Conservation (phyloP, 345 rosid genomes). For the Brassica rapa region DNA sequence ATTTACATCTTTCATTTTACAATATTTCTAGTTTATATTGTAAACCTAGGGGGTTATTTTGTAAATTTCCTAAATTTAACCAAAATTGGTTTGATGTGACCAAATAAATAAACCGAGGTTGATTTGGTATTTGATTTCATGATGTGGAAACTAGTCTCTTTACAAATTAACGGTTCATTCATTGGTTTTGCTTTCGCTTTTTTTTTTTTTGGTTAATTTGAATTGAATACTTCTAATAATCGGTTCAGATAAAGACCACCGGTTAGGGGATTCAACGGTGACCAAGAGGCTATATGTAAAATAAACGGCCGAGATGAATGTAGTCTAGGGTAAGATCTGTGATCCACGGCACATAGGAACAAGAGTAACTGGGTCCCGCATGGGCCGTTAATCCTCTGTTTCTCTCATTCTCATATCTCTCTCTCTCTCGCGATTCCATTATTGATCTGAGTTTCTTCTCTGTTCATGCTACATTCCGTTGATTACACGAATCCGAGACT, state of each 20-base stretch:
- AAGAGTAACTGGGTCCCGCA: neutral
- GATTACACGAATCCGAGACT: neutral
- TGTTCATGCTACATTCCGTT: neutral
- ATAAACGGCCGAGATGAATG: neutral
- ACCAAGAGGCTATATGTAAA: neutral
- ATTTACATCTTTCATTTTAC: too few relatives aligned
- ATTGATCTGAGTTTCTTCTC: neutral
- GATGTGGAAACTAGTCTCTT: too few relatives aligned
- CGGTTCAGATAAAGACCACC: neutral
- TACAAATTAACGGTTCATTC: too few relatives aligned
- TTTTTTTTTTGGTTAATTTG: too few relatives aligned
- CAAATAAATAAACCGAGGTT: neutral
- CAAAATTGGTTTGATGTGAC: neutral
- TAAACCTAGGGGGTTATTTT: neutral
- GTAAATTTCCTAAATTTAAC: neutral
- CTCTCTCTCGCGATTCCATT: neutral
- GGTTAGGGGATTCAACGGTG: slow-evolving; percentile 6
- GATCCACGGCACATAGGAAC: neutral
- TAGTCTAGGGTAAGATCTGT: neutral
- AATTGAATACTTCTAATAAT: neutral
- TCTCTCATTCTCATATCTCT: neutral
- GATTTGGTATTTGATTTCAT: neutral
- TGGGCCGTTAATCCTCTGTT: neutral
- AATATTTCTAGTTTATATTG: too few relatives aligned
- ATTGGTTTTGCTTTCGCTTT: too few relatives aligned